Base-by-base conservation (phyloP, 306 rosid genomes). In the Cucurbita ficifolia region DNA sequence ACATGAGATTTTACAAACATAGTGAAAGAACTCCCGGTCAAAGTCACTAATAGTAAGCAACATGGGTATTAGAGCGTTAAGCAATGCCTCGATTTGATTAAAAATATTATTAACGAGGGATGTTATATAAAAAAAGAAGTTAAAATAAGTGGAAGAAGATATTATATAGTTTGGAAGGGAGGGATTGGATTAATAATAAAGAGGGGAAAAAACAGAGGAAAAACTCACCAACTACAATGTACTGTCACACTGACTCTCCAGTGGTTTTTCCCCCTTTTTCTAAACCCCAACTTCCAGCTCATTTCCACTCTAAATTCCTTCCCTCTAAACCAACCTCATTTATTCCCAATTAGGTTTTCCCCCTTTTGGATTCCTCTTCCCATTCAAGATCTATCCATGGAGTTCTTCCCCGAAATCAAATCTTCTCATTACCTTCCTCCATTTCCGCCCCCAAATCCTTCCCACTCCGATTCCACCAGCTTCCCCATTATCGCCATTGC, bases 401-500 rank as follows among this genome's bases (percentile, higher is more conserved):
- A 29, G 33, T 29, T 2, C 4, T 76, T 56, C 22, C 81, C 80
- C 73, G 84, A 77, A 77, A 80, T 89, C 80, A 81, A 80, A 56
- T 78, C 21, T 14, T 82, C 96, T 14, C 72, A 76, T 51, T 71
- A 82, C 13, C 22, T 85, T 50, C 70, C 96, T 0, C 94, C 98
- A 38, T 74, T 74, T 11, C 40, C 88, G 46, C 79, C 81, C 77
- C 83, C 88, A 65, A 84, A 64, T 72, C 83, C 80, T 70, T 82
- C 78, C 10, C 43, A 75, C 17, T 75, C 95, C 0, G 81, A 79
- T 50, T 77, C 84, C 5, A 83, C 92, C 5, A 87, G 95, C 57
- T 94, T 94, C 51, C 99, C 99, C 74, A 91, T 94, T 50, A 88
- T 94, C 54, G 99, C 96, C 49, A 82, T 94, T 71, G 99, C 97